Evolutionary conservation across 805 yeast genomes (phyloP), one percentile per base, ranked within the genome.

Genomic region (Nakazawaea molendinolei): DNA sequence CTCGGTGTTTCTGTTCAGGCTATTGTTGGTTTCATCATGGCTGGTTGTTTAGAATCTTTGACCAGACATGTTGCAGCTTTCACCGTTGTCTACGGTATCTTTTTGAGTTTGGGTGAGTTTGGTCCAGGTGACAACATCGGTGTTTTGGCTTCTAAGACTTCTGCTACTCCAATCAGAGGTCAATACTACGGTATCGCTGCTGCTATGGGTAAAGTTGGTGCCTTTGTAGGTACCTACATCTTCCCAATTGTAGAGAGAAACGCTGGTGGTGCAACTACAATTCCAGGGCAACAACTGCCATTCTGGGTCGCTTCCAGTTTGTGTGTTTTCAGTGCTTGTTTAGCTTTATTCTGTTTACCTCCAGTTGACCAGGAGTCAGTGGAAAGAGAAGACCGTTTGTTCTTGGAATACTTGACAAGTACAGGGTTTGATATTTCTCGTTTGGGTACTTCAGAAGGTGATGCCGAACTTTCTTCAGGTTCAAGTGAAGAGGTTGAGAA

Each of bases 101-200:
- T 86, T 58, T 65, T 76, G 56, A 69, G 95, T 5, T 67, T 86
- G 33, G 97, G 97, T 51, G 97, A 90, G 60, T 83, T 89, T 58
- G 95, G 95, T 21, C 89, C 95, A 10, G 97, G 97, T 63, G 86
- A 87, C 60, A 86, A 84, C 60, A 81, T 84, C 56, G 97, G 97
- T 47, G 62, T 84, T 38, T 67, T 89, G 44, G 94, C 95, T 15
- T 73, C 95, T 28, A 87, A 87, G 61, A 81, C 95, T 5, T 71
- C 79, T 31, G 82, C 95, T 30, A 79, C 95, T 8, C 79, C 95
- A 16, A 72, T 87, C 39, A 79, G 97, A 64, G 97, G 96, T 40
- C 83, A 83, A 50, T 85, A 82, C 61, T 89, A 89, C 54, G 92
- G 92, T 50, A 68, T 86, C 48, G 90, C 94, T 29, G 95, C 97